These are phyloP conservation scores for Calophaca sinica DNA, from an alignment of 306 rosid species.

Conservation along the genomic window DNA sequence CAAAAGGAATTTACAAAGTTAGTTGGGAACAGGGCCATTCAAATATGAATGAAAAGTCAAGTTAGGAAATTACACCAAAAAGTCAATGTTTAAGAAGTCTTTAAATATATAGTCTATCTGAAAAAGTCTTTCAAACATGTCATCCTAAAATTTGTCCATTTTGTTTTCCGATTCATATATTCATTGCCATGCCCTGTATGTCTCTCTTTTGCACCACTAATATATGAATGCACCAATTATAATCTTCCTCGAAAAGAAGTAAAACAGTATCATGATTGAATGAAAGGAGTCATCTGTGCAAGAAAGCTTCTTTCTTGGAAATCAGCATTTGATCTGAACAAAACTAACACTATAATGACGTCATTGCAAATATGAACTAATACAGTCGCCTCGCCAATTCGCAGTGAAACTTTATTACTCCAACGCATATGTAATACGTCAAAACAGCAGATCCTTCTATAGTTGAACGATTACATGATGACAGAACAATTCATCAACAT, in stretches of 20 bases:
- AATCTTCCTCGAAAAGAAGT: conserved; percentile 22
- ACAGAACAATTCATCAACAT: conserved; percentile 12
- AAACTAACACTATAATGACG: not conserved
- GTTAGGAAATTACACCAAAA: conserved; percentile 14
- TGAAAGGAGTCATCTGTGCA: conserved; percentile 11
- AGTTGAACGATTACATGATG: not conserved
- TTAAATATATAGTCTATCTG: not conserved
- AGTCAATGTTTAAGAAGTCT: conserved; percentile 1
- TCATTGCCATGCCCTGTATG: conserved; percentile 25
- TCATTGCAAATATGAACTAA: not conserved
- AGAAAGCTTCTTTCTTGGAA: conserved; percentile 33
- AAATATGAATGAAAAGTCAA: conserved; percentile 4
- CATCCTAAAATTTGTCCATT: not conserved
- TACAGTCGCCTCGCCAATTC: not conserved
- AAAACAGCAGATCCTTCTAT: conserved; percentile 5
- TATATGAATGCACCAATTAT: not conserved
- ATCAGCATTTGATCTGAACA: not conserved
- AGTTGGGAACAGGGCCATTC: conserved; percentile 8
- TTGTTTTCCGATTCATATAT: conserved; percentile 30
- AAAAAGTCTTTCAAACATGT: conserved; percentile 3
- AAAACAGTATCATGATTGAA: conserved; percentile 12
- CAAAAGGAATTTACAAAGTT: conserved; percentile 1
- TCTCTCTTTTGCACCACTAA: not conserved
- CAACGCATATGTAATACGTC: not conserved
- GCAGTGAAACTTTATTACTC: not conserved